phyloP scores from a whole-genome alignment of 768 basidiomycete species.

The Trametes sanguinea region DNA sequence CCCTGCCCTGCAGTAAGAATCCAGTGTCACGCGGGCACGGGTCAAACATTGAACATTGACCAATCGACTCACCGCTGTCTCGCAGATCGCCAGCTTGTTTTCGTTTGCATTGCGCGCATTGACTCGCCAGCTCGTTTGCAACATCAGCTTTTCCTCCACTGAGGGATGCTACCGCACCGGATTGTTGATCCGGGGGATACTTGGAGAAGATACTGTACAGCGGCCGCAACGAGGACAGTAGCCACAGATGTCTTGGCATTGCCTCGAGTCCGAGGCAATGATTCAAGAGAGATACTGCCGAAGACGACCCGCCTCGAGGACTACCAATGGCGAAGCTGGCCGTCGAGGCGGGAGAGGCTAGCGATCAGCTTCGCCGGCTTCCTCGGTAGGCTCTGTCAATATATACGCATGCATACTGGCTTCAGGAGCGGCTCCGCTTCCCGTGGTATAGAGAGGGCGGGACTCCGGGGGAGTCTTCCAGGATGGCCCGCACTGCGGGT shows the following conservation, averaged over 20 bases:
- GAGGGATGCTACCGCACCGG: no score
- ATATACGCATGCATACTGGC: background rate
- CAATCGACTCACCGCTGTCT: no score
- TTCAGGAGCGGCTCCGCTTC: background rate
- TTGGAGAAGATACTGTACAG: background rate
- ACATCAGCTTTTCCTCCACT: background rate
- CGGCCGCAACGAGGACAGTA: background rate
- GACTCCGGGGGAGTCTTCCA: background rate
- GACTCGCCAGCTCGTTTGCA: no score
- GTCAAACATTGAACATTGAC: no score
- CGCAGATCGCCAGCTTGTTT: no score
- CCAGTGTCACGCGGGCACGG: background rate
- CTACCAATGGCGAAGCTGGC: background rate
- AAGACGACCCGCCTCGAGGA: constrained; percentile 19
- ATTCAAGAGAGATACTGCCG: constrained; percentile 14
- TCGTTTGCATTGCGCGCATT: no score
- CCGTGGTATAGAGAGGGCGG: background rate
- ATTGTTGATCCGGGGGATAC: no score
- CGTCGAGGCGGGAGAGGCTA: background rate
- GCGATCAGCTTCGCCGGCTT: constrained; percentile 10
- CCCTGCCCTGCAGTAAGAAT: background rate
- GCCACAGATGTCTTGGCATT: background rate
- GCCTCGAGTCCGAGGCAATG: background rate
- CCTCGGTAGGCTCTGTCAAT: constrained; percentile 4
- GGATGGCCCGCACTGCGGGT: no score